Base-by-base conservation (phyloP, 2,329 filamentous ascomycete species). In the Drechslerella coelobrocha region DNA sequence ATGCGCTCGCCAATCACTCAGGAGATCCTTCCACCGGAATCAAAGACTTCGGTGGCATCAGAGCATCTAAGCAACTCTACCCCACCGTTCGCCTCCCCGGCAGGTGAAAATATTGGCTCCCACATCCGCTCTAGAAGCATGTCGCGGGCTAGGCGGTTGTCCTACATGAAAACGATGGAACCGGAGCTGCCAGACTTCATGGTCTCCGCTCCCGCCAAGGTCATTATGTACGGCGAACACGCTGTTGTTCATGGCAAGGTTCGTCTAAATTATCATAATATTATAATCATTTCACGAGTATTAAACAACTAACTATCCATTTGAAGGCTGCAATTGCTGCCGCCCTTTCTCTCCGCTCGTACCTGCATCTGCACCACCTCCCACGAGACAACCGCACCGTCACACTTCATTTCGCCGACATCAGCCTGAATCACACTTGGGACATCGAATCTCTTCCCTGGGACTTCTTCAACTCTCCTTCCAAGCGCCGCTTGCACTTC, bases 151-250 rank as follows among this genome's bases (percentile, higher is more conserved):
- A 60, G 37, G 52, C 59, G 61, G 37, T 57, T 60, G 37, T 68
- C 41, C 14, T 61, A 56, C 52, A 71, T 41, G 77, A 80, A 60
- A 82, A 82, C 72, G 21, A 84, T 84, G 66, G 66, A 71, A 52
- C 85, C 86, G 0, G 84, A 88, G 81, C 84, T 94, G 80, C 92
- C 93, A 45, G 83, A 92, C 72, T 99, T 99, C 78, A 96, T 99
- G 90, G 92, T 97, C 63, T 97, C 94, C 14, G 93, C 95, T 1
- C 94, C 94, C 0, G 95, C 93, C 73, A 99, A 99, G 79, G 94
- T 97, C 77, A 99, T 99, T 78, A 91, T 97, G 57, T 97, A 93
- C 81, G 94, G 94, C 74, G 94, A 99, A 79, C 94, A 99, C 81
- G 90, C 94, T 1, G 94, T 97, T n/a, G 94, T 99, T 19, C 87